Base-by-base conservation (phyloP, 257 asterid genomes). In the Lycium ferocissimum region DNA sequence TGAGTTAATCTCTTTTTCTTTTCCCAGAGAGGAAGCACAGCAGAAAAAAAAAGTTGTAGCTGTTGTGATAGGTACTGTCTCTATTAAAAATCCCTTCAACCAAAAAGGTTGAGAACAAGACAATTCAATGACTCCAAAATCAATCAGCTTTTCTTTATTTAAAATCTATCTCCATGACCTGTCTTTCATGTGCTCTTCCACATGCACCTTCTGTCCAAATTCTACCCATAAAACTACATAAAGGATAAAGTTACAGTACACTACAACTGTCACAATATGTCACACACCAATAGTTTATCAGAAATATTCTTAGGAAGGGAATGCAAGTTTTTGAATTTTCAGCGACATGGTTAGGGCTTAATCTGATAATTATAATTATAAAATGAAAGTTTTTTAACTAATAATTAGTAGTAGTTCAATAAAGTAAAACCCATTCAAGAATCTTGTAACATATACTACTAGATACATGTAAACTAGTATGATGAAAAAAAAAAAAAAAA, bases 131-230 rank as follows among this genome's bases (percentile, higher is more conserved):
- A 81, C 83, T 86, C 88, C 85, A 88, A 85, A 86, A 63, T 84
- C 33, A 38, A 59, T 33, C 86, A 86, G 87, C 89, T 84, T 87
- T 89, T 84, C 70, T 76, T 82, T 86, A 79, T 53, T 84, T 56
- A 61, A 85, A 45, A 73, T 22, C 79, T 86, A 79, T 85, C 81
- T 69, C 83, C 72, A 86, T 90, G 90, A 89, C 89, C 90, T 93
- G 94, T 89, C 93, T 72, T 71, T 89, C 96, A 93, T 87, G 97
- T 91, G 91, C 88, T 83, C 26, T 59, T 82, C 86, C 91, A 80
- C 82, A 84, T 88, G 87, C 88, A 72, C 84, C 45, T 11, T 65
- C 40, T 43, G 58, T 45, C 53, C 8, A 35, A 79, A 1, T 56
- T 59, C 33, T 15, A 54, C 26, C 10, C 70, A 35, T 35, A 33